Conservation (phyloP, 1,284 basidiomycete genomes). For the Sporisorium iseilematis-ciliati region DNA sequence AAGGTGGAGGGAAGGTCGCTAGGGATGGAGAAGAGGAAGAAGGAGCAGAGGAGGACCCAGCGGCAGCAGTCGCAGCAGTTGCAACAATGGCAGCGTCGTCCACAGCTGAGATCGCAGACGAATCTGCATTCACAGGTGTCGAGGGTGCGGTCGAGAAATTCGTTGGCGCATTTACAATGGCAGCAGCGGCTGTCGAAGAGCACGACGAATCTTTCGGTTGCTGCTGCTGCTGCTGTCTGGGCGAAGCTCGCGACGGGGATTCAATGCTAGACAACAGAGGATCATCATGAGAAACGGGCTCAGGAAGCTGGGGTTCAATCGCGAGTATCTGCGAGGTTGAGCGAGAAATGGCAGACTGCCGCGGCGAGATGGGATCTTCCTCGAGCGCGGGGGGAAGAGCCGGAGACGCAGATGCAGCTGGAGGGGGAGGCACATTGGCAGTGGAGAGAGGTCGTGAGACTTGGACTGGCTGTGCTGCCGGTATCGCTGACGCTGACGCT, state of each 20-base stretch:
- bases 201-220: conserved; percentile 1
- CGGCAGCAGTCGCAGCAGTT: not conserved
- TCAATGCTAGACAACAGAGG: not conserved
- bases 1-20: conserved; percentile 2
- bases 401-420: conserved; percentile 5
- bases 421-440: not conserved
- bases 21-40: conserved; percentile 1
- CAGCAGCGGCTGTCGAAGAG: not conserved
- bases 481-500: conserved; percentile 25
- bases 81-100: not conserved
- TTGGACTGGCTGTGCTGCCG: conserved; percentile 6
- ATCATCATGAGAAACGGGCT: conserved; percentile 4
- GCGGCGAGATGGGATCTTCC: conserved; percentile 4
- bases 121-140: conserved; percentile 20
- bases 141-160: conserved; percentile 25
- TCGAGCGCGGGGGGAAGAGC: not conserved
- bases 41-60: conserved; percentile 1
- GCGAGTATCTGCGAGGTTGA: not conserved
- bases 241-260: conserved; percentile 6
- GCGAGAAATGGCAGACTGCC: not conserved
- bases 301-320: not conserved
- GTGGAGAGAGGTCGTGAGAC: conserved; percentile 9
- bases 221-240: not conserved
- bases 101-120: conserved; percentile 10
- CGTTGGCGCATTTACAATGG: not conserved